A percentile compares a stretch with the other conserved stretches of the same genome.
These are phyloP conservation scores for Candida palmyrensis DNA, from an alignment of 805 yeast species.

Conservation along the genomic window DNA sequence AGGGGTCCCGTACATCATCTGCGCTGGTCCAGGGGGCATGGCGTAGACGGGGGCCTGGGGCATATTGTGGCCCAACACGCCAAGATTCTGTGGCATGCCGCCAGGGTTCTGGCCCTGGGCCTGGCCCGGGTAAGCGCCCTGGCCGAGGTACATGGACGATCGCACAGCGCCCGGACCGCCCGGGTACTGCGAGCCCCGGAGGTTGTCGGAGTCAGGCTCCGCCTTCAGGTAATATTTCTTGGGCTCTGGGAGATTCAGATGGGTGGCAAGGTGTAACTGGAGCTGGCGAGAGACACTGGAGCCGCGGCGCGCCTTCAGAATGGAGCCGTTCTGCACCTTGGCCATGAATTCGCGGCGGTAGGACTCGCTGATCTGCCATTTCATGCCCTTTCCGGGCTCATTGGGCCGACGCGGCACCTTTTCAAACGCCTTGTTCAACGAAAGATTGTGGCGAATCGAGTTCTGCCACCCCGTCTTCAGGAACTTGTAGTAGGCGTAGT, in stretches of 20 bases:
- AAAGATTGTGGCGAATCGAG: slow-evolving; percentile 90
- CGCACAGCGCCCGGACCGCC: no score
- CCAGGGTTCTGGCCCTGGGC: no score
- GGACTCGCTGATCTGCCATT: slow-evolving; percentile 91
- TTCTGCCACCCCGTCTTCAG: slow-evolving; percentile 98
- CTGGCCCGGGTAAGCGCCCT: no score
- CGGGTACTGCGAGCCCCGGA: no score
- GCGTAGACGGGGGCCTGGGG: no score
- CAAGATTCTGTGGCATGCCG: no score
- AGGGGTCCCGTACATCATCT: slow-evolving; percentile 18
- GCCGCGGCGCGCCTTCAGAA: slow-evolving; percentile 73
- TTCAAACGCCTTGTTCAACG: slow-evolving; percentile 94
- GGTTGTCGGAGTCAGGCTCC: no score
- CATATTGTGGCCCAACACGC: no score
- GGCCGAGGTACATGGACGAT: no score
- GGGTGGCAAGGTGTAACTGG: slow-evolving; percentile 66
- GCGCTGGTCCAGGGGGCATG: slow-evolving; percentile 15
- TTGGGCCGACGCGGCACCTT: slow-evolving; percentile 93
- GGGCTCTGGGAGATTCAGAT: slow-evolving; percentile 48
- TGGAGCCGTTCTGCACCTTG: slow-evolving; percentile 72
- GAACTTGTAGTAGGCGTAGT: slow-evolving; percentile 87
- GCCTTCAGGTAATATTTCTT: slow-evolving; percentile 22
- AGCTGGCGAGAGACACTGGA: slow-evolving; percentile 76
- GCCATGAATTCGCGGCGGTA: slow-evolving; percentile 80
- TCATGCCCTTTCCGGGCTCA: slow-evolving; percentile 99